Evolutionary conservation across 495 filamentous ascomycete genomes (phyloP).

Genomic region (Penicillium mononematosum): DNA sequence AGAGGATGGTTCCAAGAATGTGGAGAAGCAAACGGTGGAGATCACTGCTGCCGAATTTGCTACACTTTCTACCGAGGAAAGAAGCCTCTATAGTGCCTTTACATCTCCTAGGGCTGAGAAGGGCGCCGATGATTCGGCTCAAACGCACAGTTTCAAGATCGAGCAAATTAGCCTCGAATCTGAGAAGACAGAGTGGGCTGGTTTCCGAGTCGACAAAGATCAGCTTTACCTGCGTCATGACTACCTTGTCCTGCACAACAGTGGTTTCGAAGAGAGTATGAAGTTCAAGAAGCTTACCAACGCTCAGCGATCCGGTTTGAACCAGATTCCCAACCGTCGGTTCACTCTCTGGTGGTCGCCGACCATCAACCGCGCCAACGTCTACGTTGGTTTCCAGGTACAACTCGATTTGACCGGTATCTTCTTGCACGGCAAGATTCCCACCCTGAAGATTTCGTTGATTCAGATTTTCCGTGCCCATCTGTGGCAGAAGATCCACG

Average conservation of each 20-base stretch:
- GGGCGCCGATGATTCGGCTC: slow-evolving; percentile 15
- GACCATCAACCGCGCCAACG: slow-evolving; percentile 62
- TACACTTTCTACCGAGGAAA: slow-evolving; percentile 30
- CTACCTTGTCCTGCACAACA: slow-evolving; percentile 46
- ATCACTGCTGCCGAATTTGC: slow-evolving; percentile 46
- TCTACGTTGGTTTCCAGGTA: slow-evolving; percentile 92
- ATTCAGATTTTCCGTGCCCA: slow-evolving; percentile 99
- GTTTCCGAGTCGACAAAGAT: slow-evolving; percentile 49
- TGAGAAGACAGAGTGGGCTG: slow-evolving; percentile 40
- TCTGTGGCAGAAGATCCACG: slow-evolving; percentile 99
- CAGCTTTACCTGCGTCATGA: slow-evolving; percentile 51
- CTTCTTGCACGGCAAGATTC: slow-evolving; percentile 99
- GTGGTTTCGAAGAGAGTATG: slow-evolving; percentile 79
- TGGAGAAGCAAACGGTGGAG: slow-evolving; percentile 28
- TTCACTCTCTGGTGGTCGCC: slow-evolving; percentile 99
- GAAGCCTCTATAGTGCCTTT: slow-evolving; percentile 28
- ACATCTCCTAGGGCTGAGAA: slow-evolving; percentile 22
- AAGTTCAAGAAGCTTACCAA: slow-evolving; percentile 99
- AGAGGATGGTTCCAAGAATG: slow-evolving; percentile 16
- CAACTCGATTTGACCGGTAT: slow-evolving; percentile 98
- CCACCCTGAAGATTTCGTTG: slow-evolving; percentile 95
- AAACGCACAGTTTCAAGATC: slow-evolving; percentile 34
- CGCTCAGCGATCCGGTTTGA: slow-evolving; percentile 95
- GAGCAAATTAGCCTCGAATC: slow-evolving; percentile 41
- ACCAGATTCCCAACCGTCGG: slow-evolving; percentile 98